phyloP scores from a whole-genome alignment of 2,329 filamentous ascomycete genomes.

The Zopfia rhizophila region DNA sequence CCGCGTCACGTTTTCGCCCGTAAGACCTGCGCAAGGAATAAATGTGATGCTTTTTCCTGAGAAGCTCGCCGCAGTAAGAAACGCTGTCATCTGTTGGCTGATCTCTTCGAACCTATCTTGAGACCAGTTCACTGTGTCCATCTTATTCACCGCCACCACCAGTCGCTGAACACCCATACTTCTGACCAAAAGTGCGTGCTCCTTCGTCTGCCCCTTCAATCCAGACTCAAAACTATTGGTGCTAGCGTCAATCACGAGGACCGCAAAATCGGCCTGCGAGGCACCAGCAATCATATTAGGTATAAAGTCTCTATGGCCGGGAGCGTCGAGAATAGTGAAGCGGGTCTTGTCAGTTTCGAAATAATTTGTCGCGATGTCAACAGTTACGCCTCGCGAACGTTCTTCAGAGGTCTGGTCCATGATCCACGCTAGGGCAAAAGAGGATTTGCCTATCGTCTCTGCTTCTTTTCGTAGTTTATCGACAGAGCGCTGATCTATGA shows the following conservation, averaged over 20 bases:
- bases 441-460: conserved; percentile 90
- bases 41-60: conserved; percentile 83
- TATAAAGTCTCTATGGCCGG: conserved; percentile 94
- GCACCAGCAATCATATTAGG: conserved; percentile 99
- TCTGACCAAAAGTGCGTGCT: conserved; percentile 88
- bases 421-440: conserved; percentile 97
- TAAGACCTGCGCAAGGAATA: conserved; percentile 88
- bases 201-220: conserved; percentile 90
- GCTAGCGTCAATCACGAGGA: conserved; percentile 91
- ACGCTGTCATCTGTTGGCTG: conserved; percentile 81
- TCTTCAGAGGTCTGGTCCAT: conserved; percentile 93
- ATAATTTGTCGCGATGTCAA: conserved; percentile 94
- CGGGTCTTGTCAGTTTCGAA: conserved; percentile 88
- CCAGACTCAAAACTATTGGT: conserved; percentile 94
- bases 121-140: conserved; percentile 88
- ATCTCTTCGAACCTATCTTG: conserved; percentile 87
- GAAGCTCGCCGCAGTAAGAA: conserved; percentile 85
- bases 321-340: conserved; percentile 95
- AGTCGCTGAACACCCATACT: conserved; percentile 91
- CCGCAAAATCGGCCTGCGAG: conserved; percentile 93
- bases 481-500: conserved; percentile 86
- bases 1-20: conserved; percentile 83
- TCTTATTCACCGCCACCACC: conserved; percentile 94
- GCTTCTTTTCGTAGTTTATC: conserved; percentile 91
- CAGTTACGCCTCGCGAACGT: conserved; percentile 88